phyloP scores from a whole-genome alignment of 139 green algal species.

The Asterochloris erici region DNA sequence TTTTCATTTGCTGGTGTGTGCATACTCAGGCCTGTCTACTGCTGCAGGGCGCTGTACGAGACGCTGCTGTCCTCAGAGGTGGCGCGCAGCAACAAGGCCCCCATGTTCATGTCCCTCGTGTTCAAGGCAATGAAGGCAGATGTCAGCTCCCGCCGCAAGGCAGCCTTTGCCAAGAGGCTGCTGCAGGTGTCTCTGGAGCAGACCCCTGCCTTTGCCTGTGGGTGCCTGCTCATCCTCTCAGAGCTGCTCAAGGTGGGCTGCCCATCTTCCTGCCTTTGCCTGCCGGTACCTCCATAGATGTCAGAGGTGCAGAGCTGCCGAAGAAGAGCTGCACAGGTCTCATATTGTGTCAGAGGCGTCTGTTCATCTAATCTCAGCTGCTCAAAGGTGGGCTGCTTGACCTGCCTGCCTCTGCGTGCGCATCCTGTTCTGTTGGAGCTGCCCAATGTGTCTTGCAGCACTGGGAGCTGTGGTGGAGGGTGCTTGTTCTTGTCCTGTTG shows the following conservation, averaged over 20 bases:
- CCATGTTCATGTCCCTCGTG: slow-evolving; percentile 86
- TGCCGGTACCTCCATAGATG: neutral
- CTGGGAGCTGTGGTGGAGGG: no score
- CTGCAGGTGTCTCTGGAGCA: slow-evolving; percentile 78
- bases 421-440: neutral
- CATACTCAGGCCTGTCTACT: neutral
- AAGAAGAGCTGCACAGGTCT: neutral
- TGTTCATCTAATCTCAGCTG: no score
- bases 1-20: neutral
- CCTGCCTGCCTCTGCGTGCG: neutral
- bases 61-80: slow-evolving; percentile 60
- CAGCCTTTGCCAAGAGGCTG: slow-evolving; percentile 89
- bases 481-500: no score
- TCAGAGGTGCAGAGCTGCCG: neutral
- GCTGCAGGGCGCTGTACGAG: slow-evolving; percentile 76
- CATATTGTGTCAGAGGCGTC: neutral
- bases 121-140: slow-evolving; percentile 84
- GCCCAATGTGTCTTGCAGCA: no score
- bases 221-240: slow-evolving; percentile 80
- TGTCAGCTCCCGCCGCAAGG: slow-evolving; percentile 55
- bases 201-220: slow-evolving; percentile 77
- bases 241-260: slow-evolving; percentile 58
- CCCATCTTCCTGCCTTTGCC: neutral
- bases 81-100: slow-evolving; percentile 46
- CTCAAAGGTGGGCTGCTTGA: neutral